Percentiles rank a stretch among this genome's conserved stretches.
These are phyloP conservation scores for Leptodermis oblonga DNA, from an alignment of 257 asterid genomes.

Conservation along the genomic window DNA sequence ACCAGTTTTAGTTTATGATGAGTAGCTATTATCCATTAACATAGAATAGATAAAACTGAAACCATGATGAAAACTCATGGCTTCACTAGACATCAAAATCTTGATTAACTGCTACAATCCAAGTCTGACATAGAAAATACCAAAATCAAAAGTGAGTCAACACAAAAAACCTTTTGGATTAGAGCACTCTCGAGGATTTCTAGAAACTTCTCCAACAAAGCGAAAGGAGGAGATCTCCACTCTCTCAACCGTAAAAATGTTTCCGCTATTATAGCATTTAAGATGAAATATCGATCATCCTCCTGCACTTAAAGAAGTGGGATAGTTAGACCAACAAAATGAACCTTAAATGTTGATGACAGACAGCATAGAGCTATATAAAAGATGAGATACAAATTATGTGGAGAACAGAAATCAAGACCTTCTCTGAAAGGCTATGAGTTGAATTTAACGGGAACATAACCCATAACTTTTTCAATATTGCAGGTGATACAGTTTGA, in stretches of 20 bases:
- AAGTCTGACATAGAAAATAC: not conserved
- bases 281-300: conserved; percentile 47
- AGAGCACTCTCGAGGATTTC: conserved; percentile 69
- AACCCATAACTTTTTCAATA: conserved; percentile 71
- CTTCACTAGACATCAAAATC: not conserved
- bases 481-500: conserved; percentile 39
- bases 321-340: not conserved
- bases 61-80: not conserved
- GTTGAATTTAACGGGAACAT: conserved; percentile 59
- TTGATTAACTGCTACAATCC: not conserved
- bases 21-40: not conserved
- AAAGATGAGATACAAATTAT: not conserved
- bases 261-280: conserved; percentile 60
- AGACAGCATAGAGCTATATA: not conserved
- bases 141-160: not conserved
- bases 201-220: conserved; percentile 60
- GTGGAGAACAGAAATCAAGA: not conserved
- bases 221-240: conserved; percentile 38
- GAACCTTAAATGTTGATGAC: not conserved
- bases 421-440: conserved; percentile 5
- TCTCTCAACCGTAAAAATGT: conserved; percentile 60
- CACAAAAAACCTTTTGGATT: conserved; percentile 46
- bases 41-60: not conserved
- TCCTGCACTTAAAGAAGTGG: conserved; percentile 57
- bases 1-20: not conserved